phyloP scores from a whole-genome alignment of 2,329 filamentous ascomycete species.

The Chaetomium globosum region DNA sequence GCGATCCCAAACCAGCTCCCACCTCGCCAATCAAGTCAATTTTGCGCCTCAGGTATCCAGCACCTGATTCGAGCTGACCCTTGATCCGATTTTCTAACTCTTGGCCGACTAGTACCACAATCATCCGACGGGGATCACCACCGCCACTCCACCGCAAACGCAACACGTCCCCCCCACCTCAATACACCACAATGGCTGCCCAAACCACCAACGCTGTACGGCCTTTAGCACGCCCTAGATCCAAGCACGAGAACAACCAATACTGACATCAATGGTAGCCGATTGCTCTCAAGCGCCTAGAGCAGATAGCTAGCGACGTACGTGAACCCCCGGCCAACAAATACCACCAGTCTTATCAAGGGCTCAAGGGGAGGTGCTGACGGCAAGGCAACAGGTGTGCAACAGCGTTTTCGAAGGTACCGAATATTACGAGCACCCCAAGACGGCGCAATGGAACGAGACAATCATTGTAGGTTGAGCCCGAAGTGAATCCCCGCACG shows the following conservation, averaged over 20 bases:
- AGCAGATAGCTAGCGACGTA: slow-evolving; percentile 85
- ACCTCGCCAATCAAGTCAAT: neutral
- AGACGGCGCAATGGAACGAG: slow-evolving; percentile 87
- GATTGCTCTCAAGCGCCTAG: slow-evolving; percentile 73
- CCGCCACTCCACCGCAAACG: neutral
- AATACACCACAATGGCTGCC: slow-evolving; percentile 32
- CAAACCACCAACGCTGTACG: slow-evolving; percentile 36
- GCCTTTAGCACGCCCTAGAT: neutral
- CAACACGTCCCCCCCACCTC: neutral
- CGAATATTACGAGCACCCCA: slow-evolving; percentile 82
- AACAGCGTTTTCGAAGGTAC: slow-evolving; percentile 72
- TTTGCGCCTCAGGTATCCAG: neutral
- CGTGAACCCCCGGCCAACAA: slow-evolving; percentile 40
- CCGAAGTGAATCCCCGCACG: neutral
- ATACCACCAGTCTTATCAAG: neutral
- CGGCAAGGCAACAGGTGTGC: slow-evolving; percentile 66
- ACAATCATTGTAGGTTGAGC: slow-evolving; percentile 76
- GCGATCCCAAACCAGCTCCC: neutral
- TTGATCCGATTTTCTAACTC: neutral
- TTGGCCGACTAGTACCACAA: neutral
- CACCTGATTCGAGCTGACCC: neutral
- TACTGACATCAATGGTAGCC: slow-evolving; percentile 56
- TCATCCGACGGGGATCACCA: neutral
- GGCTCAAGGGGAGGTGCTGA: slow-evolving; percentile 11
- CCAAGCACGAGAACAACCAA: neutral